phyloP scores from a whole-genome alignment of 2,329 filamentous ascomycete species.

The Aspergillus tamarii region DNA sequence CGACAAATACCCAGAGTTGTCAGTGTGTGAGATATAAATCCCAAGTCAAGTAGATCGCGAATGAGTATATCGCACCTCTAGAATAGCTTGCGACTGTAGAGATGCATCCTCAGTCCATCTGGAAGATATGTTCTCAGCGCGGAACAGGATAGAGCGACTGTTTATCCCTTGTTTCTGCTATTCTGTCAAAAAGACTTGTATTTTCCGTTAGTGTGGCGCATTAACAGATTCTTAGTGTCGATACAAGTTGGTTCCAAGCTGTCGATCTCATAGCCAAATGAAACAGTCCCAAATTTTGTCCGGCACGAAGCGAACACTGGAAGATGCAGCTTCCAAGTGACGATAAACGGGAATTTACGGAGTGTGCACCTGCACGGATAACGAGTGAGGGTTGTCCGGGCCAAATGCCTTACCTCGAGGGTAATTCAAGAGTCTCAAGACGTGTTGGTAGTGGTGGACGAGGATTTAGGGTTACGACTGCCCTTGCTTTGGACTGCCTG shows the following conservation, averaged over 20 bases:
- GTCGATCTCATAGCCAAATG: not conserved
- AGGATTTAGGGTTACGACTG: not conserved
- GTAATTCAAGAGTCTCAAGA: not conserved
- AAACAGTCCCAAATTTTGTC: not conserved
- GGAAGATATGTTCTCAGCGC: not conserved
- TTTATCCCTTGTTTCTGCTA: not conserved
- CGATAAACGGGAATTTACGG: not conserved
- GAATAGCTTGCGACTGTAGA: not conserved
- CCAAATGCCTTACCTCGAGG: not conserved
- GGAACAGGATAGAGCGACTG: not conserved
- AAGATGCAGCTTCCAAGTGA: not conserved
- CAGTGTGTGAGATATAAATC: not conserved
- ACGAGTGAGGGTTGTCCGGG: not conserved
- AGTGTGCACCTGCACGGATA: not conserved
- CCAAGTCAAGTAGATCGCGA: not conserved
- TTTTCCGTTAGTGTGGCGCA: not conserved
- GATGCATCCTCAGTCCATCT: not conserved
- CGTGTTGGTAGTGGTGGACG: not conserved
- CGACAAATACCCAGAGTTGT: not conserved
- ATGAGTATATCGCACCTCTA: not conserved
- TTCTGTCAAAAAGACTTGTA: not conserved
- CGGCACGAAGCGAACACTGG: not conserved
- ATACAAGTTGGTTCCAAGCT: not conserved
- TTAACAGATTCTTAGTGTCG: not conserved
- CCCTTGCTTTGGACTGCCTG: conserved; percentile 3